Conservation (phyloP, 2,329 filamentous ascomycete genomes). For the Apiospora malaysiana region DNA sequence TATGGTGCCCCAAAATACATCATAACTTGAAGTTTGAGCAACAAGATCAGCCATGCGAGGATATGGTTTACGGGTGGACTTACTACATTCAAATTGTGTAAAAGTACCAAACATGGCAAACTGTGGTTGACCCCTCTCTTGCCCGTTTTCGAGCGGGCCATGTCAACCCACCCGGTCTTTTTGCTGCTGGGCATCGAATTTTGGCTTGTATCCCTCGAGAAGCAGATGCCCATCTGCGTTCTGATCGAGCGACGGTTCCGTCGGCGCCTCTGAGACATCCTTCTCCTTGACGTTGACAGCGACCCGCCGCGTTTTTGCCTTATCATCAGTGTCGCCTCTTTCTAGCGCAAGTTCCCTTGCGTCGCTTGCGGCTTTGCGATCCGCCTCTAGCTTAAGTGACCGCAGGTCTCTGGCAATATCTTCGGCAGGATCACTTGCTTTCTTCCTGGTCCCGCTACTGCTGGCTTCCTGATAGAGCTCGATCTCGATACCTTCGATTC, state of each 20-base stretch:
- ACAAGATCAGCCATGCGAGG: constrained; percentile 4
- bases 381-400: constrained; percentile 51
- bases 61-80: constrained; percentile 1
- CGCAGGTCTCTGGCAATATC: constrained; percentile 44
- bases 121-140: neutral
- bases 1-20: neutral
- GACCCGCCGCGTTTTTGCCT: constrained; percentile 45
- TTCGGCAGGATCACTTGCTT: constrained; percentile 26
- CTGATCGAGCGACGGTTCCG: constrained; percentile 44
- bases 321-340: constrained; percentile 34
- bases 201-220: constrained; percentile 58
- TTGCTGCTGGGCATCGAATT: constrained; percentile 38
- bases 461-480: constrained; percentile 71
- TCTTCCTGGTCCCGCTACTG: constrained; percentile 25
- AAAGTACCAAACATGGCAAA: neutral
- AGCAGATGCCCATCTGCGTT: constrained; percentile 49
- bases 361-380: constrained; percentile 34
- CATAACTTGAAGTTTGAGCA: neutral
- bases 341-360: constrained; percentile 39
- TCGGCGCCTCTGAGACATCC: constrained; percentile 45
- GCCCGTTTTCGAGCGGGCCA: constrained; percentile 24
- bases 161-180: constrained; percentile 2
- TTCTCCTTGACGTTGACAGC: constrained; percentile 61
- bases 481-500: constrained; percentile 61
- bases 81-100: constrained; percentile 9